phyloP scores from a whole-genome alignment of 2,329 filamentous ascomycete genomes.

The Aureobasidium melanogenum region DNA sequence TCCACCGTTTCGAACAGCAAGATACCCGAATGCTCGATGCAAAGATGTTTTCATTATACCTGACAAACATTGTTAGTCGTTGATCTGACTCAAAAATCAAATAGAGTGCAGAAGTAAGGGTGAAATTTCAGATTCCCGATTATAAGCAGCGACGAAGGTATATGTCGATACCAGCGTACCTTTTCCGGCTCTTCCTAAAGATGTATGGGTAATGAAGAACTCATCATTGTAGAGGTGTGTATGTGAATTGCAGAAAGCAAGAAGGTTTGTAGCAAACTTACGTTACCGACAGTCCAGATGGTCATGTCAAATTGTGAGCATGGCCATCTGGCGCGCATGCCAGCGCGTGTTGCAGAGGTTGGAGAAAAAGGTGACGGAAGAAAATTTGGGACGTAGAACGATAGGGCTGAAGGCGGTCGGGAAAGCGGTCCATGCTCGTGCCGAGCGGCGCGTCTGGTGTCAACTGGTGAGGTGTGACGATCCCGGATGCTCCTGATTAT shows the following conservation, averaged over 20 bases:
- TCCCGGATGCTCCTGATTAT: constrained; percentile 7
- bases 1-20: too few species aligned
- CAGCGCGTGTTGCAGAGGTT: constrained; percentile 1
- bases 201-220: constrained; percentile 24
- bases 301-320: neutral
- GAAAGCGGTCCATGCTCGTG: neutral
- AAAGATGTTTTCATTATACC: neutral
- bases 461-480: neutral
- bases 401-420: constrained; percentile 12
- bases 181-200: constrained; percentile 47
- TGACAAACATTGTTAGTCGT: neutral
- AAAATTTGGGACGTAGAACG: neutral
- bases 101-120: neutral
- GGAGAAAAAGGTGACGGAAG: neutral
- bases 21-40: neutral
- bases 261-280: neutral
- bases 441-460: neutral
- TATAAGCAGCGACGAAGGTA: constrained; percentile 43
- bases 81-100: neutral
- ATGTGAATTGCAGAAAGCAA: neutral
- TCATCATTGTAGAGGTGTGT: constrained; percentile 25
- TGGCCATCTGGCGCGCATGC: neutral
- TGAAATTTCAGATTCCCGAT: constrained; percentile 34
- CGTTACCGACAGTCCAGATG: constrained; percentile 8
- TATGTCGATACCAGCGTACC: constrained; percentile 42